Evolutionary conservation across 495 filamentous ascomycete genomes (phyloP).

Genomic region (Penicillium manginii): DNA sequence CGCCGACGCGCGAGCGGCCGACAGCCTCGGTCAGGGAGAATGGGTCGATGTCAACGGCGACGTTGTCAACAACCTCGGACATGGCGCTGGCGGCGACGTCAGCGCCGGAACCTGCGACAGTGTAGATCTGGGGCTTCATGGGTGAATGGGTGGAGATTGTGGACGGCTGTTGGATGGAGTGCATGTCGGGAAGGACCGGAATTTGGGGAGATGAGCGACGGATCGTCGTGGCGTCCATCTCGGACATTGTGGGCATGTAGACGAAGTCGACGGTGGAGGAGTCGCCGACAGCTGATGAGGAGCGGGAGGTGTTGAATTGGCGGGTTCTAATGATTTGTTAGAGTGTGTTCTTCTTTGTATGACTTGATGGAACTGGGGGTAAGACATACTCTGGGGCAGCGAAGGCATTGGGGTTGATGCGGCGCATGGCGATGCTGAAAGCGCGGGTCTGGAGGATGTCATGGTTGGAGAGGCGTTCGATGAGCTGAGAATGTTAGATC

Average conservation of each 20-base stretch:
- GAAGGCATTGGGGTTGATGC: slow-evolving; percentile 47
- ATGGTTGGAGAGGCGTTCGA: slow-evolving; percentile 56
- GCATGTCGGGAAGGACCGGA: slow-evolving; percentile 57
- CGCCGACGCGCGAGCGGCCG: slow-evolving; percentile 44
- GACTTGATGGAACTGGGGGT: background rate
- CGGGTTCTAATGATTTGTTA: slow-evolving; percentile 36
- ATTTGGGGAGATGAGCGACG: slow-evolving; percentile 43
- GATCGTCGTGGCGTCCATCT: slow-evolving; percentile 38
- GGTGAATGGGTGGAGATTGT: slow-evolving; percentile 29
- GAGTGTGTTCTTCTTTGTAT: background rate
- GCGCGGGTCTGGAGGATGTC: slow-evolving; percentile 56
- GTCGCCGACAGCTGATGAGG: slow-evolving; percentile 58
- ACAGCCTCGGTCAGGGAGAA: slow-evolving; percentile 60
- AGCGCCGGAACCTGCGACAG: slow-evolving; percentile 53
- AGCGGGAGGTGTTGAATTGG: slow-evolving; percentile 63
- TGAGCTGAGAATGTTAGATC: slow-evolving; percentile 39
- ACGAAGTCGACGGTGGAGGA: slow-evolving; percentile 66
- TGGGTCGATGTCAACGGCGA: slow-evolving; percentile 58
- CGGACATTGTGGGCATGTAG: slow-evolving; percentile 59
- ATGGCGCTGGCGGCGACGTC: slow-evolving; percentile 59
- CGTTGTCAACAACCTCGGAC: slow-evolving; percentile 63
- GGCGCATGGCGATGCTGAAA: slow-evolving; percentile 57
- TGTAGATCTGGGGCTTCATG: slow-evolving; percentile 62
- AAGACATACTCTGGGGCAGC: slow-evolving; percentile 45
- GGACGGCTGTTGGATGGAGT: slow-evolving; percentile 29